Base-by-base conservation (phyloP, 1,139 yeast species). In the Blastobotrys aristatus region DNA sequence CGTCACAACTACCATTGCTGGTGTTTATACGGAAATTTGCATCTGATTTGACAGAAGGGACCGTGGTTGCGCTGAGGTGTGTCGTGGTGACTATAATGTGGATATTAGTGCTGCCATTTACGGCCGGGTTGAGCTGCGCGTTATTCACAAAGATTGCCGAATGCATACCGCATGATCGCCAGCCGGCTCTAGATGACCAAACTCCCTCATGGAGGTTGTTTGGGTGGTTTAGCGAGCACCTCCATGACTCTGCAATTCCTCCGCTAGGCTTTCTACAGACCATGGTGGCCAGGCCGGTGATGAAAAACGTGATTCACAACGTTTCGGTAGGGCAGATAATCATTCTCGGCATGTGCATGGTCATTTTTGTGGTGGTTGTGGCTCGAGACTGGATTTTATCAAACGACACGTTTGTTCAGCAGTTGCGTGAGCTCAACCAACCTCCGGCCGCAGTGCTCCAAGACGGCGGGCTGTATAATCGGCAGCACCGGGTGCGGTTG, bases 1-100 rank as follows among this genome's bases (percentile, higher is more conserved):
- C 96, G 0, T 71, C 69, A 3, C 66, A 67, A 27, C 75, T 85
- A 16, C 96, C 96, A 0, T 14, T 78, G 2, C 53, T 57, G 1
- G 61, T 80, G 43, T 58, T 79, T 18, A 32, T 64, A 8, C 61
- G 59, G 27, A 62, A 58, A 27, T 53, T 64, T 40, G 53, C 62
- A 50, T 54, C 40, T n/a, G 60, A 58, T 40, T 29, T 53, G 4
- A 44, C 49, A 8, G 37, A 49, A 20, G 42, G 50, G 22, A 21
- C 51, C 2, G 31, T 48, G 13, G 43, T 44, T 17, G 50, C 49
- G 10, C 17, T 51, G n/a, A 43, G 62, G 35, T 42, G 52, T 10
- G 41, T 42, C 4, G 33, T 56, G 26, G 56, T 54, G 5, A 44
- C 46, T 3, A 34, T 43, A n/a, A 37, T 59, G 33, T 62, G 65